Percentiles rank a stretch among this genome's conserved stretches.
phyloP scores from a whole-genome alignment of 805 yeast genomes.

The Lachancea quebecensis region DNA sequence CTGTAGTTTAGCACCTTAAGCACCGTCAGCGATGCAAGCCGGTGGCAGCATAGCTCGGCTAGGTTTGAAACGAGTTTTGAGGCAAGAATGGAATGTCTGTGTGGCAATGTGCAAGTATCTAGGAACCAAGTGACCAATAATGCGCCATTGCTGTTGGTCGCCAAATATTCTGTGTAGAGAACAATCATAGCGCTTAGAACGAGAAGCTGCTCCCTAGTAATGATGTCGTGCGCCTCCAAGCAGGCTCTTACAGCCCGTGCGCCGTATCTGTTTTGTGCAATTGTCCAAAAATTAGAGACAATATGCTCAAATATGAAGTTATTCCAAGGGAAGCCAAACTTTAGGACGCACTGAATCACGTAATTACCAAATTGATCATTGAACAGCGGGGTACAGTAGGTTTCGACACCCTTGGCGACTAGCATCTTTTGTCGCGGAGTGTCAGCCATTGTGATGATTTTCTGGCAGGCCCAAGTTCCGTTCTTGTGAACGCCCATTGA shows the following conservation, averaged over 20 bases:
- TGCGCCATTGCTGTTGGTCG: constrained; percentile 81
- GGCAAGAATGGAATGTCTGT: constrained; percentile 60
- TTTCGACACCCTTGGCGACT: constrained; percentile 64
- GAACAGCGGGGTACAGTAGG: constrained; percentile 77
- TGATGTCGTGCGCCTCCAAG: constrained; percentile 63
- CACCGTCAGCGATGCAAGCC: constrained; percentile 76
- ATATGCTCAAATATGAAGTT: constrained; percentile 84
- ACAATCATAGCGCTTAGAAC: constrained; percentile 73
- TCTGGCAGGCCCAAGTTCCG: constrained; percentile 99
- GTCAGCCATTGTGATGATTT: constrained; percentile 71
- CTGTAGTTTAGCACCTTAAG: constrained; percentile 70
- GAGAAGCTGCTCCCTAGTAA: constrained; percentile 59
- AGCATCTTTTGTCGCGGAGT: constrained; percentile 56
- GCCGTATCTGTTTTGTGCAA: constrained; percentile 87
- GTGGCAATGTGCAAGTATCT: constrained; percentile 68
- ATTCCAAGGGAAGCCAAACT: constrained; percentile 82
- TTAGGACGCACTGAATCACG: constrained; percentile 88
- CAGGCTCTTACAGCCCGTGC: constrained; percentile 93
- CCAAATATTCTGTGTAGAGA: constrained; percentile 68
- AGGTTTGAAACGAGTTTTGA: constrained; percentile 56
- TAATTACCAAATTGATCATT: constrained; percentile 97
- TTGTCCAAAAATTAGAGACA: constrained; percentile 66
- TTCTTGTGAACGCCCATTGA: constrained; percentile 94
- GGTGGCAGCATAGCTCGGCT: constrained; percentile 63
- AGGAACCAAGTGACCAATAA: constrained; percentile 88